These are phyloP conservation scores for Triticum timopheevii DNA, from an alignment of 176 grass and related monocot species.

Conservation along the genomic window DNA sequence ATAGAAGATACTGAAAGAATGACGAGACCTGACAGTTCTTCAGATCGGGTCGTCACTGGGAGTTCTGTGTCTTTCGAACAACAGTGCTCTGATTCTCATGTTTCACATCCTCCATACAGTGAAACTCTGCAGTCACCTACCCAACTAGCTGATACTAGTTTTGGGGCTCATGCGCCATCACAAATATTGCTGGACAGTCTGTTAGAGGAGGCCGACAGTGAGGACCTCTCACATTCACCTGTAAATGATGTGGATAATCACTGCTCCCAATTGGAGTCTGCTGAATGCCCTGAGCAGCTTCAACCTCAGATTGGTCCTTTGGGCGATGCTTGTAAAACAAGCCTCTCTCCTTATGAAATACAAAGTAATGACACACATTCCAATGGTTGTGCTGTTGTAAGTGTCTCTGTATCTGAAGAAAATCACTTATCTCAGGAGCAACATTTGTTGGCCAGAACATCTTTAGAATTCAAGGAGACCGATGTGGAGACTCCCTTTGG, in stretches of 20 bases:
- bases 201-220: conserved; percentile 15
- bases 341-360: conserved; percentile 19
- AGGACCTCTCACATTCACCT: conserved; percentile 4
- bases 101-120: neutral
- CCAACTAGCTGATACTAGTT: conserved; percentile 30
- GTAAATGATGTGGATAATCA: conserved; percentile 18
- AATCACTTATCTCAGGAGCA: conserved; percentile 26
- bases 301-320: conserved; percentile 13
- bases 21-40: neutral
- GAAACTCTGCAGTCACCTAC: conserved; percentile 37
- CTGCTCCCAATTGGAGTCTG: conserved; percentile 18
- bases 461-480: conserved; percentile 25
- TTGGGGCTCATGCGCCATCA: conserved; percentile 4
- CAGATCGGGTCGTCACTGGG: neutral
- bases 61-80: neutral
- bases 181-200: neutral
- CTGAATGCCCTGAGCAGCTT: conserved; percentile 24
- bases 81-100: conserved; percentile 29
- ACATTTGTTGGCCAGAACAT: conserved; percentile 27
- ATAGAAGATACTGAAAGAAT: conserved; percentile 18
- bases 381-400: conserved; percentile 19
- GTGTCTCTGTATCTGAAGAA: conserved; percentile 10
- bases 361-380: conserved; percentile 29
- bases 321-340: conserved; percentile 30
- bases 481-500: conserved; percentile 30